Evolutionary conservation across 177 flowering plant species (phyloP).

Genomic region (Vitis hybrid): DNA sequence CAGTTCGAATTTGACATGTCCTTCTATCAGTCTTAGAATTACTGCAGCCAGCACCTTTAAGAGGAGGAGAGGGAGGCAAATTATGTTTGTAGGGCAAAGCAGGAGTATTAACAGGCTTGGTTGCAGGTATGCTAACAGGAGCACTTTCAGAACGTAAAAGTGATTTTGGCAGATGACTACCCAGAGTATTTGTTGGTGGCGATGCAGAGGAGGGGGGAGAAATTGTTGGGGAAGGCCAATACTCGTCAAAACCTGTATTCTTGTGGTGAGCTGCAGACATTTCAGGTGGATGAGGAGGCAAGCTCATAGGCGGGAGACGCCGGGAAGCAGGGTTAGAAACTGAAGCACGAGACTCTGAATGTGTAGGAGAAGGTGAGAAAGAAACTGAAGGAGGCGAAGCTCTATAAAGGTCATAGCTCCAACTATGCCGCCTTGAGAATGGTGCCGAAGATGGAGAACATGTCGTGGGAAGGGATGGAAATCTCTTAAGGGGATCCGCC

Average conservation of each 20-base stretch:
- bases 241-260: constrained; percentile 57
- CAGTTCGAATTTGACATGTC: constrained; percentile 25
- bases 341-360: constrained; percentile 50
- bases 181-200: constrained; percentile 54
- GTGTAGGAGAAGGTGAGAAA: constrained; percentile 61
- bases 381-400: constrained; percentile 55
- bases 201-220: constrained; percentile 76
- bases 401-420: constrained; percentile 61
- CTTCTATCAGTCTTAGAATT: constrained; percentile 37
- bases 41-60: constrained; percentile 32
- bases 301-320: constrained; percentile 38
- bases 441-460: constrained; percentile 54
- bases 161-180: constrained; percentile 33
- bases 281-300: constrained; percentile 51
- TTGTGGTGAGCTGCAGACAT: constrained; percentile 34
- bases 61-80: constrained; percentile 60
- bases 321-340: constrained; percentile 31
- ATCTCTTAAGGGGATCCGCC: constrained; percentile 71
- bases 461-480: constrained; percentile 56
- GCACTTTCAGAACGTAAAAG: constrained; percentile 77
- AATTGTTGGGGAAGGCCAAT: constrained; percentile 57
- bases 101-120: constrained; percentile 34
- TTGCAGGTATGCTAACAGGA: constrained; percentile 58
- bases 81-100: constrained; percentile 30
- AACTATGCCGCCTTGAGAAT: constrained; percentile 74